Conservation (phyloP, 441 rosid species). For the Corymbia citriodora region DNA sequence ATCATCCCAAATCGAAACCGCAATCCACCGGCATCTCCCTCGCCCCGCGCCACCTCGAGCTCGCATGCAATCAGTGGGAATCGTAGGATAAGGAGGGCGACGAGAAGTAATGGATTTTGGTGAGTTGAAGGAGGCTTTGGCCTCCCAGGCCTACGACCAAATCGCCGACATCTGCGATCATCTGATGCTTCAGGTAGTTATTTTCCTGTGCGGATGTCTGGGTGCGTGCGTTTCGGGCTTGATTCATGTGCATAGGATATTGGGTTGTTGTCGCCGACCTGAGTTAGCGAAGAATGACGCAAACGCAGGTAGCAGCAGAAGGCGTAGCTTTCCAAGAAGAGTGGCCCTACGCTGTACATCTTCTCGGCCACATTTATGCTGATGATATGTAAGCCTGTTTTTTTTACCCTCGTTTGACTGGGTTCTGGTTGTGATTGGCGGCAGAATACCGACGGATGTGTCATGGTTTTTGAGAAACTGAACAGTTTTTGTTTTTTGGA, state of each 20-base stretch:
- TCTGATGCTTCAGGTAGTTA: conserved; percentile 47
- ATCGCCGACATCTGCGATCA: conserved; percentile 77
- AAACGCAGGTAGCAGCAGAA: conserved; percentile 56
- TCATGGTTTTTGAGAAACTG: not conserved
- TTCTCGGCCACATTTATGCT: conserved; percentile 62
- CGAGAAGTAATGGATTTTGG: conserved; percentile 47
- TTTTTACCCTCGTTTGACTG: not conserved
- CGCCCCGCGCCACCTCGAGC: not conserved
- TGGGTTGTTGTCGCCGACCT: not conserved
- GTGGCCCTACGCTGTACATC: conserved; percentile 89
- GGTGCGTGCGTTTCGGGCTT: not conserved
- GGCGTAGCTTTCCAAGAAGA: conserved; percentile 66
- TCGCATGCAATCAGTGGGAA: not conserved
- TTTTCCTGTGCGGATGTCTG: no score
- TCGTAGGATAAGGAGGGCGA: not conserved
- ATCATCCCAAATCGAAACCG: not conserved
- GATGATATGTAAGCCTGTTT: conserved; percentile 52
- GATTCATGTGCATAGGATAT: not conserved
- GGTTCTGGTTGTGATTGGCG: not conserved
- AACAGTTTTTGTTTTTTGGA: not conserved
- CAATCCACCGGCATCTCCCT: not conserved
- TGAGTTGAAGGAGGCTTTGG: conserved; percentile 47
- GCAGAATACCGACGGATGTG: not conserved
- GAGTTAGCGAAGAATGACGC: not conserved
- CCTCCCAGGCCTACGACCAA: conserved; percentile 50